Conservation (phyloP, 2,329 filamentous ascomycete genomes). For the Neonectria punicea region DNA sequence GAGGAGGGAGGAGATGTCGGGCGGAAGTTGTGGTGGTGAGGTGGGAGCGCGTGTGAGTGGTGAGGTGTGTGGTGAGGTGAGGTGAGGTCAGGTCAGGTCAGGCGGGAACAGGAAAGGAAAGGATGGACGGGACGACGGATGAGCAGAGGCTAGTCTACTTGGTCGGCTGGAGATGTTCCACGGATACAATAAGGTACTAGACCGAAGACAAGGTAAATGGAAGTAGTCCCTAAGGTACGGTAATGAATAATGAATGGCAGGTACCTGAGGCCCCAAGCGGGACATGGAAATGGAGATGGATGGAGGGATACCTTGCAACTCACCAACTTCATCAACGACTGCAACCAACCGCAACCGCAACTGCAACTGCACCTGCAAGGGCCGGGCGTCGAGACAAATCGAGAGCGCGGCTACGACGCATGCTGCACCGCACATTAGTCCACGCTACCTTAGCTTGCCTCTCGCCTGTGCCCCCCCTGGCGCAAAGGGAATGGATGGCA, state of each 20-base stretch:
- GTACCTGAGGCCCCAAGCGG: no score
- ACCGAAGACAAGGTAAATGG: neutral
- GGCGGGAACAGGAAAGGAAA: constrained; percentile 34
- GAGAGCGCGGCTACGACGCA: constrained; percentile 19
- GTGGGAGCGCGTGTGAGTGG: constrained; percentile 9
- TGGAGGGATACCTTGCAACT: no score
- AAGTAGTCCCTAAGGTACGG: neutral
- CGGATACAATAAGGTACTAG: neutral
- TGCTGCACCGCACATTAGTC: neutral
- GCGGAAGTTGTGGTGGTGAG: neutral
- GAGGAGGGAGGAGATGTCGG: neutral
- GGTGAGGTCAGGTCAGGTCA: constrained; percentile 32
- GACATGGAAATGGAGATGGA: no score
- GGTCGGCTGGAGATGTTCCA: no score
- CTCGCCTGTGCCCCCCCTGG: neutral
- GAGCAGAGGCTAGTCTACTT: neutral
- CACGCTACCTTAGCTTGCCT: neutral
- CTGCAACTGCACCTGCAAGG: neutral
- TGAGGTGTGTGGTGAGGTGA: constrained; percentile 20
- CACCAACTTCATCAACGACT: neutral
- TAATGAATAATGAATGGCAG: no score
- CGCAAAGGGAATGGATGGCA: neutral
- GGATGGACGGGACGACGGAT: constrained; percentile 23
- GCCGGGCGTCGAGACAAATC: constrained; percentile 23
- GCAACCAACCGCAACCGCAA: neutral